These are phyloP conservation scores for Colletotrichum brevisporum DNA, from an alignment of 2,329 filamentous ascomycete genomes.

Conservation along the genomic window DNA sequence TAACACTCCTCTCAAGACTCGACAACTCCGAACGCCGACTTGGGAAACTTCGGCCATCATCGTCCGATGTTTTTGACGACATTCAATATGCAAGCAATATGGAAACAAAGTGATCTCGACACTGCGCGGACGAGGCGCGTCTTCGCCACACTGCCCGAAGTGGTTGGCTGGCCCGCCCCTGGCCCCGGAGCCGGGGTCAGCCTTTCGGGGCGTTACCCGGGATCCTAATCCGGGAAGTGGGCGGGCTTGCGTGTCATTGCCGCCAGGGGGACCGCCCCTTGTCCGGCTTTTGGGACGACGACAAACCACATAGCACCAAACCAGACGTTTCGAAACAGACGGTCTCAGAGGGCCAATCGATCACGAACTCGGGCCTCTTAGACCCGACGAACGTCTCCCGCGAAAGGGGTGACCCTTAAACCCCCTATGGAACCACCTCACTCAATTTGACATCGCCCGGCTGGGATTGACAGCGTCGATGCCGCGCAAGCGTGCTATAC, in stretches of 20 bases:
- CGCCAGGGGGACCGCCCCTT: too few relatives aligned
- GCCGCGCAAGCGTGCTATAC: constrained; percentile 33
- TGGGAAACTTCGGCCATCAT: constrained; percentile 22
- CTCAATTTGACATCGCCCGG: constrained; percentile 32
- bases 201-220: constrained; percentile 29
- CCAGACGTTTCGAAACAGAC: constrained; percentile 35
- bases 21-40: constrained; percentile 9
- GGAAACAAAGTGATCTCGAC: constrained; percentile 1
- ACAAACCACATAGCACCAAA: constrained; percentile 14
- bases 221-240: constrained; percentile 34
- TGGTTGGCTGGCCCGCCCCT: constrained; percentile 23
- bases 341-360: constrained; percentile 23
- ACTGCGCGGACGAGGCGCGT: background rate
- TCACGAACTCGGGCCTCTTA: constrained; percentile 9
- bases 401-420: background rate
- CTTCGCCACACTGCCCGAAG: constrained; percentile 20
- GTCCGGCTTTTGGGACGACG: background rate
- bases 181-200: constrained; percentile 17
- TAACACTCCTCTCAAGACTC: background rate
- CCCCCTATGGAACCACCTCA: constrained; percentile 23
- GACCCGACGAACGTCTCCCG: constrained; percentile 25
- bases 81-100: constrained; percentile 22
- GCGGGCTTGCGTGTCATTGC: constrained; percentile 33
- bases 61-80: constrained; percentile 14
- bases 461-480: constrained; percentile 7